Percentiles rank a stretch among this genome's conserved stretches.
phyloP scores from a whole-genome alignment of 1,284 basidiomycete species.

The Ustilago shanxiensis region DNA sequence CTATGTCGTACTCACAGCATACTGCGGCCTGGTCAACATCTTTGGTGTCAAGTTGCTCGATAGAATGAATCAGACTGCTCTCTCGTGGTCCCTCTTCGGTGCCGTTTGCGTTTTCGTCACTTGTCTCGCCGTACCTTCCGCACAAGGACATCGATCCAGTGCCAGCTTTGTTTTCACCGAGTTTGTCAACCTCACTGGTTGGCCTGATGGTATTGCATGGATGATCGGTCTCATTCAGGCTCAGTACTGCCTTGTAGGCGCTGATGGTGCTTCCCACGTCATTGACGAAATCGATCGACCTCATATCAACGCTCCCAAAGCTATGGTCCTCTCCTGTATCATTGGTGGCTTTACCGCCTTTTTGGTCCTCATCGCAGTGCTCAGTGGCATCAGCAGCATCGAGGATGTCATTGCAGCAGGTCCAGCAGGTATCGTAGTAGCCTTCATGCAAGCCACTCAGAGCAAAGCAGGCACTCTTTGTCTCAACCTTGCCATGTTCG shows the following conservation, averaged over 20 bases:
- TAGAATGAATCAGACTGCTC: constrained; percentile 38
- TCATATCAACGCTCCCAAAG: constrained; percentile 46
- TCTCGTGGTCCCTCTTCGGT: constrained; percentile 28
- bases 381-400: constrained; percentile 36
- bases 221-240: constrained; percentile 48
- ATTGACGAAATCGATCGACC: constrained; percentile 51
- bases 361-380: constrained; percentile 40
- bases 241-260: constrained; percentile 49
- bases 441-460: constrained; percentile 30
- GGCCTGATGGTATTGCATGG: constrained; percentile 52
- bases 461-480: constrained; percentile 26
- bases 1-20: constrained; percentile 36
- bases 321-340: constrained; percentile 46
- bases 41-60: constrained; percentile 34
- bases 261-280: constrained; percentile 46
- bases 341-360: constrained; percentile 41
- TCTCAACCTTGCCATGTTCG: constrained; percentile 29
- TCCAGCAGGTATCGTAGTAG: constrained; percentile 32
- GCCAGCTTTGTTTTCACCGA: constrained; percentile 47
- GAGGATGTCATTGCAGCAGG: constrained; percentile 32
- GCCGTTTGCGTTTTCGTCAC: constrained; percentile 40
- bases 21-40: constrained; percentile 43
- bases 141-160: constrained; percentile 21
- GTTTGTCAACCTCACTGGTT: constrained; percentile 50
- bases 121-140: constrained; percentile 31